These are phyloP conservation scores for Pleurotus sapidus DNA, from an alignment of 768 basidiomycete species.

Conservation along the genomic window DNA sequence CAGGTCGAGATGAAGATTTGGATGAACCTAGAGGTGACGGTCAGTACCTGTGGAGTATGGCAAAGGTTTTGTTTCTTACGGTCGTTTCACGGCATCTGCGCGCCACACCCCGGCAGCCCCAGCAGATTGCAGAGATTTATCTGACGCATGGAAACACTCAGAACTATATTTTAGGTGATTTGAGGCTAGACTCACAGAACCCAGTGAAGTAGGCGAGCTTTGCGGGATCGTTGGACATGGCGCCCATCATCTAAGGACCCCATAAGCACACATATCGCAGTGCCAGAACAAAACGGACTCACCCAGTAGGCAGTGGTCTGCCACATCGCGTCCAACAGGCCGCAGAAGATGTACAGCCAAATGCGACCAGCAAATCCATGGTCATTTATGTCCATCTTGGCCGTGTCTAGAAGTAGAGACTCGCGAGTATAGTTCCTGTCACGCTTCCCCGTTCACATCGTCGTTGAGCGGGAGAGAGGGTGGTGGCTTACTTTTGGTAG, in stretches of 20 bases:
- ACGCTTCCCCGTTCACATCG: background rate
- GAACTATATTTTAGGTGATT: background rate
- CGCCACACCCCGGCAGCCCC: slow-evolving; percentile 73
- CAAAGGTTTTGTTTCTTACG: slow-evolving; percentile 40
- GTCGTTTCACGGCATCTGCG: slow-evolving; percentile 56
- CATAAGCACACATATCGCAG: background rate
- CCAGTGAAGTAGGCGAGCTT: slow-evolving; percentile 83
- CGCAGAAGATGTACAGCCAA: slow-evolving; percentile 68
- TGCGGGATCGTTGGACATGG: slow-evolving; percentile 78
- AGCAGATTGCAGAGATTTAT: slow-evolving; percentile 75
- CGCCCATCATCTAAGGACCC: slow-evolving; percentile 52
- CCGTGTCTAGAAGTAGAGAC: slow-evolving; percentile 31
- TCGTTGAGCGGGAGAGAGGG: background rate
- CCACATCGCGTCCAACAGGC: slow-evolving; percentile 80
- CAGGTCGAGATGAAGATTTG: slow-evolving; percentile 74
- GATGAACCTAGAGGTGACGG: slow-evolving; percentile 44
- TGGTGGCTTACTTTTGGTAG: slow-evolving; percentile 55
- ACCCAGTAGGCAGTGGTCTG: slow-evolving; percentile 78
- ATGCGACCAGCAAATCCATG: slow-evolving; percentile 50
- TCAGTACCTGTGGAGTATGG: too few species aligned
- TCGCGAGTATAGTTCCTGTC: slow-evolving; percentile 57
- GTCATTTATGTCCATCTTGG: slow-evolving; percentile 59
- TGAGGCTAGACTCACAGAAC: slow-evolving; percentile 55
- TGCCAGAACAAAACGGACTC: background rate
- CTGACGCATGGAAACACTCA: slow-evolving; percentile 22